Evolutionary conservation across 768 basidiomycete species (phyloP).

Genomic region (Suillus spraguei): DNA sequence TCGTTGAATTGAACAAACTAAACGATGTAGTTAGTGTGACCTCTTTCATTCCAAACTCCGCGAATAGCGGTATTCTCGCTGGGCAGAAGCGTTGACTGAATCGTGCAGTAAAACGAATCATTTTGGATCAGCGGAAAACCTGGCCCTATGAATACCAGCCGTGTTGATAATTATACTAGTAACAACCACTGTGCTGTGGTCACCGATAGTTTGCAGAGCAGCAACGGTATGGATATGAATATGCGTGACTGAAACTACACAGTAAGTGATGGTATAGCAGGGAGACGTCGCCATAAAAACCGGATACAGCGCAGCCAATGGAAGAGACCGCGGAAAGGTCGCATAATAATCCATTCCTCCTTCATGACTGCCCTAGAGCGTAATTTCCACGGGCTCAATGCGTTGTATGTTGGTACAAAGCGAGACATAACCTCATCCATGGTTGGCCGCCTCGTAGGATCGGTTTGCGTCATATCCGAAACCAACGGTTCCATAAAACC

Average conservation of each 20-base stretch:
- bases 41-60: background rate
- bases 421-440: conserved; percentile 19
- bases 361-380: conserved; percentile 17
- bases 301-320: background rate
- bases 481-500: conserved; percentile 35
- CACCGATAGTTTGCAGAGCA: background rate
- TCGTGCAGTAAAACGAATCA: background rate
- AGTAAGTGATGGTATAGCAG: background rate
- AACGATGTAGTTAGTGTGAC: background rate
- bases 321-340: background rate
- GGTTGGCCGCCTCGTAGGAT: conserved; percentile 18
- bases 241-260: background rate
- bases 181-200: background rate
- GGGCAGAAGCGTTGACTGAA: too few relatives aligned
- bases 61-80: background rate
- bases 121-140: too few relatives aligned
- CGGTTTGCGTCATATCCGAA: conserved; percentile 15
- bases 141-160: background rate
- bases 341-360: conserved; percentile 4
- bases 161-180: background rate
- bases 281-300: background rate
- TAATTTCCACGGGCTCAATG: conserved; percentile 8
- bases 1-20: background rate
- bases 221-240: background rate
- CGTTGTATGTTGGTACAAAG: conserved; percentile 8